Conservation (phyloP, 768 basidiomycete species). For the Baorangia bicolor region DNA sequence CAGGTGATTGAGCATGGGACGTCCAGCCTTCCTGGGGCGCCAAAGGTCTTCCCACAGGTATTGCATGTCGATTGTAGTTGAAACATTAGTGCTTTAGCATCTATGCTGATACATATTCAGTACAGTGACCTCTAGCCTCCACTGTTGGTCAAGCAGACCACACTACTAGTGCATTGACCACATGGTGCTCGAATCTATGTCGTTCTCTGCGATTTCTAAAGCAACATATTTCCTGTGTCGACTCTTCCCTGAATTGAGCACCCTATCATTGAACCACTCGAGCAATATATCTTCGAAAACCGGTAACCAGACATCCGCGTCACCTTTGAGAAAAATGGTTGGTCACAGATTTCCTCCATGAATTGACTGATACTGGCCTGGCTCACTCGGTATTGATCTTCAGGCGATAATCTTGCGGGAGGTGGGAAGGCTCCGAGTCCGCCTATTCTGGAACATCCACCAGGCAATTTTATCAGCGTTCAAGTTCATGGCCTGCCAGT, state of each 20-base stretch:
- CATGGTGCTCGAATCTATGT: neutral
- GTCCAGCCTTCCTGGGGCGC: neutral
- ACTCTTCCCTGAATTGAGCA: neutral
- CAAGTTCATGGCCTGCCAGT: neutral
- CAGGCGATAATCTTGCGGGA: neutral
- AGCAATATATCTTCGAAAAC: neutral
- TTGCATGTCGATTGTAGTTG: neutral
- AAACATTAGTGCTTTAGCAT: neutral
- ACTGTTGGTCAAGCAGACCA: neutral
- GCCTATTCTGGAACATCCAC: neutral
- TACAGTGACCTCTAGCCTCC: neutral
- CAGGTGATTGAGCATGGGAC: too few relatives aligned
- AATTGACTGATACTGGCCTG: neutral
- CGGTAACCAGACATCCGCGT: neutral
- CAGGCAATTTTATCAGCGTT: neutral
- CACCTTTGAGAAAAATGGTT: neutral
- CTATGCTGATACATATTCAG: neutral
- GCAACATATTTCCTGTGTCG: too few relatives aligned
- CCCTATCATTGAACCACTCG: neutral
- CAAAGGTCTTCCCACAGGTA: neutral
- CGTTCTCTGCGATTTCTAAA: neutral
- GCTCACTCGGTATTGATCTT: neutral
- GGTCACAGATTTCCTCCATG: neutral
- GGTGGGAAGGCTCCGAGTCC: neutral
- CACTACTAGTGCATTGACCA: too few relatives aligned